Percentiles rank a stretch among this genome's conserved stretches.
These are phyloP conservation scores for Chrysopogon serrulatus DNA, from an alignment of 176 grass and related monocot species.

Conservation along the genomic window DNA sequence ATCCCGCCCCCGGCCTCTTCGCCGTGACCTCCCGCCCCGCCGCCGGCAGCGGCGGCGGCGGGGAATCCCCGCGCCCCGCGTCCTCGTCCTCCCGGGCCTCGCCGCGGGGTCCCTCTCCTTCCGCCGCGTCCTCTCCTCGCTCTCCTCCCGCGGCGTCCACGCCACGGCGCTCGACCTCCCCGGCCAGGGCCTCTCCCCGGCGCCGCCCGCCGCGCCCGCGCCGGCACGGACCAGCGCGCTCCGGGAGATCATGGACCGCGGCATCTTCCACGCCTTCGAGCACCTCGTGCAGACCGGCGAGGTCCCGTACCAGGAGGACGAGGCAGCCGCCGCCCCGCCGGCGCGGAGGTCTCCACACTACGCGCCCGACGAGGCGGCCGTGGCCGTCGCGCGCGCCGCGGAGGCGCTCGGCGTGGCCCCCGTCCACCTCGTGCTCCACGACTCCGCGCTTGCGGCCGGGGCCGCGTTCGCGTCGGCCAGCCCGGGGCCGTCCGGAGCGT, in stretches of 20 bases:
- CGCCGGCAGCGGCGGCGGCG: neutral
- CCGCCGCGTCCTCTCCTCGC: conserved; percentile 32
- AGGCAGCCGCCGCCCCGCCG: neutral
- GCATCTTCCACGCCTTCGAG: conserved; percentile 84
- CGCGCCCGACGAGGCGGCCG: conserved; percentile 33
- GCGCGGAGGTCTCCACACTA: conserved; percentile 22
- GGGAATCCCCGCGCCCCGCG: neutral
- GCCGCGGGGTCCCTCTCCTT: conserved; percentile 73
- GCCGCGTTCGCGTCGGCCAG: conserved; percentile 42
- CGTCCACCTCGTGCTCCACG: conserved; percentile 77
- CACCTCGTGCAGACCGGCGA: conserved; percentile 68
- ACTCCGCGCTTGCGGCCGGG: conserved; percentile 50
- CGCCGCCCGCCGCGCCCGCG: neutral
- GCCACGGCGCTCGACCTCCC: conserved; percentile 55
- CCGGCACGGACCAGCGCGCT: conserved; percentile 9
- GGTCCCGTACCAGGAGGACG: conserved; percentile 52
- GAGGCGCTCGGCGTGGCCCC: conserved; percentile 45
- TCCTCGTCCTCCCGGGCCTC: conserved; percentile 61
- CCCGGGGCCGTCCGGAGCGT: conserved; percentile 47
- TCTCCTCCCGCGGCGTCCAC: conserved; percentile 33
- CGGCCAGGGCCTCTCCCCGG: conserved; percentile 54
- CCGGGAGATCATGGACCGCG: conserved; percentile 54
- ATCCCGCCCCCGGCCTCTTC: conserved; percentile 38
- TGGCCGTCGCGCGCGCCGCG: conserved; percentile 36
- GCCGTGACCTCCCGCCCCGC: conserved; percentile 32